Evolutionary conservation across 352 stramenopile species (phyloP), one percentile per base, ranked within the genome.

Genomic region (Globisporangium spinosum): DNA sequence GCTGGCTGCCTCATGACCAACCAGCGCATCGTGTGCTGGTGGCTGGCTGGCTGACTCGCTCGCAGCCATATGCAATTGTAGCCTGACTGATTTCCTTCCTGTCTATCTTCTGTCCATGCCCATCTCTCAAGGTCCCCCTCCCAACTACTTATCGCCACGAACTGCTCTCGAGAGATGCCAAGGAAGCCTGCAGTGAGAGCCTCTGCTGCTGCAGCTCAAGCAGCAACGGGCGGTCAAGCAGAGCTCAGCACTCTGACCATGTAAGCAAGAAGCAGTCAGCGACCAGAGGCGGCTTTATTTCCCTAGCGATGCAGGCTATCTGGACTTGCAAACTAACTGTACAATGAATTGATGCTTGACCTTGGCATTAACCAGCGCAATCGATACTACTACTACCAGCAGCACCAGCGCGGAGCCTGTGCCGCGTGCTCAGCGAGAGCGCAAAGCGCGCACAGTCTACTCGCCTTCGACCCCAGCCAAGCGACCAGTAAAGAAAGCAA

Each of bases 381-480:
- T 51, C 17, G 43, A 51, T 20, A 49, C 15, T 22, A 49, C 43
- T 7, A 51, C 43, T 2, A 51, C 17, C 17, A 51, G 17, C 47
- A 51, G 12, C 5, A 68, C 38, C 38, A 34, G 25, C 53, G n/a
- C 7, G 53, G 53, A 29, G 35, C 25, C 38, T n/a, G 45, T 7
- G 45, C 40, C 15, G 25, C 59, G 59, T 17, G 53, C 20, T 3
- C 60, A 63, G 22, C 66, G 66, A 20, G 59, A 40, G 23, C 68
- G 71, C 59, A 75, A 72, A 47, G 54, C 68, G 3, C 55, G 58
- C 1, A 59, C 58, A 0, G 47, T 77, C 25, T 77, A 72, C 68
- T 77, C 71, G 22, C 71, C 71, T 3, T 29, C 55, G 12, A 64
- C 63, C n/a, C 17, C 45, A 55, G 38, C 29, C 12, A 45, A 59